Conservation (phyloP, 1,139 yeast species). For the Suhomyces coccinellae region DNA sequence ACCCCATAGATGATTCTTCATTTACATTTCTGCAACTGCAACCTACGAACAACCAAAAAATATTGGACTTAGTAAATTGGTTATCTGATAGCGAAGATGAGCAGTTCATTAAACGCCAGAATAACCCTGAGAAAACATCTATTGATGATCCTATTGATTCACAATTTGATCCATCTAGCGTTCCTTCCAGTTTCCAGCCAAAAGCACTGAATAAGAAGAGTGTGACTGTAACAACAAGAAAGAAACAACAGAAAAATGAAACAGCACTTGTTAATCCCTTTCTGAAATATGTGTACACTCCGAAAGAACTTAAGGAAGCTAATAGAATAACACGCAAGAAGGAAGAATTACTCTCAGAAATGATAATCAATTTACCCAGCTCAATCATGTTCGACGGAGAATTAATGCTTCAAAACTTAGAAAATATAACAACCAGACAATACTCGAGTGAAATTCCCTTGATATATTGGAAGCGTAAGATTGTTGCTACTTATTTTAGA, state of each 20-base stretch:
- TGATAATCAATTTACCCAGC: slow-evolving; percentile 41
- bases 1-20: slow-evolving; percentile 16
- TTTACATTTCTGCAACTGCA: slow-evolving; percentile 15
- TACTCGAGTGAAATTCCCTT: slow-evolving; percentile 26
- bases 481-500: slow-evolving; percentile 43
- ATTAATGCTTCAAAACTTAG: slow-evolving; percentile 15
- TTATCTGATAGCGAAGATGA: slow-evolving; percentile 29
- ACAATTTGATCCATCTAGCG: neutral
- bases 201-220: neutral
- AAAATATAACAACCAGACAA: slow-evolving; percentile 14
- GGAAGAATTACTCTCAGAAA: slow-evolving; percentile 51
- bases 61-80: slow-evolving; percentile 28
- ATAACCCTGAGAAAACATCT: neutral
- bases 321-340: slow-evolving; percentile 51
- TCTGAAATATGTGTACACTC: slow-evolving; percentile 17
- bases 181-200: neutral
- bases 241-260: neutral
- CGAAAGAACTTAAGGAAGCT: slow-evolving; percentile 45
- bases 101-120: neutral
- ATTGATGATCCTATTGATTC: neutral
- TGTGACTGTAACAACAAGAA: neutral
- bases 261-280: slow-evolving; percentile 1
- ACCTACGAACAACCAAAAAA: slow-evolving; percentile 5
- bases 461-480: slow-evolving; percentile 38
- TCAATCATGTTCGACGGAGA: slow-evolving; percentile 16